phyloP scores from a whole-genome alignment of 495 filamentous ascomycete species.

The Hypoxylon intermedium region DNA sequence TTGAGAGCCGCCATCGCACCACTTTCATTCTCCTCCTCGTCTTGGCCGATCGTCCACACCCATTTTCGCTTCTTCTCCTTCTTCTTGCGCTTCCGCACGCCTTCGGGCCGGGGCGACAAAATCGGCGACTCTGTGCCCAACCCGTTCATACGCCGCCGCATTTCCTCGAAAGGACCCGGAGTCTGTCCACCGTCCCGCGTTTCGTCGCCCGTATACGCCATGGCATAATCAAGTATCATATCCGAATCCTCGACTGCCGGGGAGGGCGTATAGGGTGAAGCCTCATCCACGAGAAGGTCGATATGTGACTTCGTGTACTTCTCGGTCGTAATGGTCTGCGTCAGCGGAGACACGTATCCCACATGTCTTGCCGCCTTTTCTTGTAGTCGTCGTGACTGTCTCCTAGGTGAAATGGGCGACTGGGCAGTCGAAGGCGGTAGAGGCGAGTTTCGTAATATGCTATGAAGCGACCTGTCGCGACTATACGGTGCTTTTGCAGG shows the following conservation, averaged over 20 bases:
- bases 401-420: conserved; percentile 55
- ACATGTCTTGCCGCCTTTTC: conserved; percentile 56
- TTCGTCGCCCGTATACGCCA: conserved; percentile 57
- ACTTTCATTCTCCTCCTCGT: conserved; percentile 51
- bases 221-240: conserved; percentile 52
- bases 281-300: conserved; percentile 59
- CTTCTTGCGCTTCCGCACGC: conserved; percentile 54
- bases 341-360: conserved; percentile 62
- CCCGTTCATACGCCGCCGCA: conserved; percentile 59
- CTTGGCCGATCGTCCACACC: conserved; percentile 61
- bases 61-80: conserved; percentile 60
- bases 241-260: conserved; percentile 43
- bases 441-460: conserved; percentile 81
- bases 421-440: conserved; percentile 56
- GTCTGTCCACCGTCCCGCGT: conserved; percentile 63
- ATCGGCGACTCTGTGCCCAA: conserved; percentile 49
- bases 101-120: conserved; percentile 44
- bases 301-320: conserved; percentile 63
- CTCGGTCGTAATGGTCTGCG: conserved; percentile 62
- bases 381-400: conserved; percentile 57
- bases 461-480: conserved; percentile 68
- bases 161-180: conserved; percentile 64
- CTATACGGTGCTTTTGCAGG: conserved; percentile 62
- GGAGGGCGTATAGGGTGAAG: conserved; percentile 55
- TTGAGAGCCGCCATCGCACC: conserved; percentile 46